A percentile compares a stretch with the other conserved stretches of the same genome.
phyloP scores from a whole-genome alignment of 129 eudicot species.

The Ambrosia artemisiifolia region DNA sequence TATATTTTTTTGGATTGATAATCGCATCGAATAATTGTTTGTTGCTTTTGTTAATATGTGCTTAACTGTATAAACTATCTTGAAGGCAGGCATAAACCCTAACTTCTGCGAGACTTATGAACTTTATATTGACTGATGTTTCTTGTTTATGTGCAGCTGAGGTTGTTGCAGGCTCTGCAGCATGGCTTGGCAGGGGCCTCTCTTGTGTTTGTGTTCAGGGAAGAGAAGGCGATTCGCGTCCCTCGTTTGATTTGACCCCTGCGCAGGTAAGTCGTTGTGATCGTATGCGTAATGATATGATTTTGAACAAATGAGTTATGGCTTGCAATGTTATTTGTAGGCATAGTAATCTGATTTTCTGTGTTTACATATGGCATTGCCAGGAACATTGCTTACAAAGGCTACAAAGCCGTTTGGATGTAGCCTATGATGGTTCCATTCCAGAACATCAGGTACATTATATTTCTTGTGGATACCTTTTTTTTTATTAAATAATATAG shows the following conservation, averaged over 20 bases:
- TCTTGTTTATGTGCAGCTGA: constrained; percentile 56
- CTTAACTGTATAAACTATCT: neutral
- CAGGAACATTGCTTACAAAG: constrained; percentile 87
- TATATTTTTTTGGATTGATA: neutral
- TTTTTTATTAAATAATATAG: neutral
- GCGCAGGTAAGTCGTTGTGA: constrained; percentile 52
- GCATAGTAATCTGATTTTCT: neutral
- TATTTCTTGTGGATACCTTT: neutral
- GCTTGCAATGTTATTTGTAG: neutral
- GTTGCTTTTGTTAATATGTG: neutral
- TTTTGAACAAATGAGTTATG: neutral
- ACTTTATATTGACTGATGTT: constrained; percentile 15
- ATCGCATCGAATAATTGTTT: neutral
- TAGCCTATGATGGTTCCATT: constrained; percentile 75
- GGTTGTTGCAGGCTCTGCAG: constrained; percentile 97
- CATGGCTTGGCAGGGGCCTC: constrained; percentile 98
- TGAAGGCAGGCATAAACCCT: neutral
- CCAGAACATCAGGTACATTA: constrained; percentile 71
- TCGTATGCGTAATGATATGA: neutral
- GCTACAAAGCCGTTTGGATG: constrained; percentile 79
- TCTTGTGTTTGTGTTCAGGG: constrained; percentile 98
- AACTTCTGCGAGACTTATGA: neutral
- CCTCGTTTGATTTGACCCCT: constrained; percentile 90
- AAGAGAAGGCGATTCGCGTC: constrained; percentile 83
- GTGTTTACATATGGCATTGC: neutral